Evolutionary conservation across 2,329 filamentous ascomycete species (phyloP).

Genomic region (Boeremia exigua): DNA sequence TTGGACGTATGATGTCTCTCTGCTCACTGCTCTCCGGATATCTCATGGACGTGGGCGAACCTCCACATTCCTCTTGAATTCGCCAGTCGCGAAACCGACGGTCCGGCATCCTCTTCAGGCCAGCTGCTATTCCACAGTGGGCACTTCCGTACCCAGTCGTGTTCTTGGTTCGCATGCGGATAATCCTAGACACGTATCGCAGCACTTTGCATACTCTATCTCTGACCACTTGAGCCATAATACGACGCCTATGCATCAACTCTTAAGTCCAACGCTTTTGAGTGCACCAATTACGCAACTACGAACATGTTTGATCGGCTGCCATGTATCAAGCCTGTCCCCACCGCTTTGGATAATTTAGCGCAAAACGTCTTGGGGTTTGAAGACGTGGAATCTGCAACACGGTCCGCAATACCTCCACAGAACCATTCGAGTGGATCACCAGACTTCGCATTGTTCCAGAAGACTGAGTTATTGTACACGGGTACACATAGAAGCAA

Average conservation of each 20-base stretch:
- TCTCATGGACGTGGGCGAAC: no score
- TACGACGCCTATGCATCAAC: conserved; percentile 2
- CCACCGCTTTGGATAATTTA: conserved; percentile 5
- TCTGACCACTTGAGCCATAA: not conserved
- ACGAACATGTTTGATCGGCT: conserved; percentile 20
- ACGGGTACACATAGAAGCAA: not conserved
- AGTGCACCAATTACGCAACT: not conserved
- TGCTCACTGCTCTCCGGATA: no score
- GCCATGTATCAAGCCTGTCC: conserved; percentile 16
- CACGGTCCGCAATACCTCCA: not conserved
- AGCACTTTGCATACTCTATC: not conserved
- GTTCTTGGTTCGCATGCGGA: not conserved
- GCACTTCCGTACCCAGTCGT: no score
- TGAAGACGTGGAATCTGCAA: conserved; percentile 19
- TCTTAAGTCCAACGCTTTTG: not conserved
- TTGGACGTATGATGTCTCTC: no score
- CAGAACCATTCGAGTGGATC: conserved; percentile 8
- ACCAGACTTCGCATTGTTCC: conserved; percentile 15
- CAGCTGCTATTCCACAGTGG: no score
- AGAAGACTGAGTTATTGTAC: conserved; percentile 12
- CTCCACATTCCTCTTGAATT: no score
- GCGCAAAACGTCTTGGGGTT: conserved; percentile 30
- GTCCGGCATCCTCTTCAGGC: no score
- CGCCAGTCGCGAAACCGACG: no score
- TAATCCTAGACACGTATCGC: not conserved